Base-by-base conservation (phyloP, 2,329 filamentous ascomycete species). In the Trichoderma cornu-damae region DNA sequence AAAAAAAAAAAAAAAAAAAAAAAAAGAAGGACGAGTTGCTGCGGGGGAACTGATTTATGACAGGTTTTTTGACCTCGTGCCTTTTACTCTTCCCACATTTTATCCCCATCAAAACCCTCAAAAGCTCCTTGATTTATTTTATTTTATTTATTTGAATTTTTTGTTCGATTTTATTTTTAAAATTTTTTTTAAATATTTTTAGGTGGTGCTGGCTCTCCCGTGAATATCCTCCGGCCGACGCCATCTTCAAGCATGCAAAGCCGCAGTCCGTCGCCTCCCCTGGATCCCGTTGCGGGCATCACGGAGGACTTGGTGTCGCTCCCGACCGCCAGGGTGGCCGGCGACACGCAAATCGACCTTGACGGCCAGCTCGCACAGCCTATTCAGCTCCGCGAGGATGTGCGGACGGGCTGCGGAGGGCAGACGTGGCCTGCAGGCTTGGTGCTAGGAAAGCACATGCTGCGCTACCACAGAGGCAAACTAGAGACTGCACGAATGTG, bases 341-440 rank as follows among this genome's bases (percentile, higher is more conserved):
- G 77, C 47, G 79, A 78, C 48, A 77, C 75, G 14, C 71, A 71
- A 24, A 72, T 84, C 52, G 76, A 81, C 65, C 94, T 97, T 67
- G 86, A 88, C 61, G 87, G 89, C 37, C 80, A 94, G 52, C 79
- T 96, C 32, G 72, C 78, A 18, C 75, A 81, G 47, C 85, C 88
- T 9, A 79, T 97, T 60, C 79, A 82, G 60, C 82, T 97, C 14
- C 88, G 89, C 66, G 91, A 96, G 71, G 92, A 97, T 72, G 80
- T 96, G 47, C 84, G 83, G 58, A 84, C 89, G 61, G 94, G 94
- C 60, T 97, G 94, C 71, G 94, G 94, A 48, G 94, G 94, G 2
- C 89, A 95, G 73, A 80, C 95, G 9, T 97, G 94, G 94, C 93
- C 92, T 3, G 93, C 93, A 0, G 94, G 94, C 9, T 88, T 96